Evolutionary conservation across 1,139 yeast genomes (phyloP).

Genomic region (Kurtzmaniella quercitrusa): DNA sequence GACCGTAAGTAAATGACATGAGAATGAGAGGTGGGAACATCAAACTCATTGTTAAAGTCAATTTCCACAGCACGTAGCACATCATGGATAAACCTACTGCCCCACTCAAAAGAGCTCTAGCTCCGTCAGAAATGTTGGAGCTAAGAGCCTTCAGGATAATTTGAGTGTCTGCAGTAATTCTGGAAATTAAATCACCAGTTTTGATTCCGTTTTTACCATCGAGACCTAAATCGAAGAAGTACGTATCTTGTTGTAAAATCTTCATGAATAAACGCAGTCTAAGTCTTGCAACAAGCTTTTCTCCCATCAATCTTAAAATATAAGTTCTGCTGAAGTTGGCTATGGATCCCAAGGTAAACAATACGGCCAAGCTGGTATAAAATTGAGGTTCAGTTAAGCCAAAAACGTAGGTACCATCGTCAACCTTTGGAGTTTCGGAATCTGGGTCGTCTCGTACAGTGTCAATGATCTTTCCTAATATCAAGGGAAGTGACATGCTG

Average conservation of each 20-base stretch:
- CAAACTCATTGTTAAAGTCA: constrained; percentile 70
- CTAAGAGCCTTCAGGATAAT: constrained; percentile 85
- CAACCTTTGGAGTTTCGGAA: constrained; percentile 1
- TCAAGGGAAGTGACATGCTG: constrained; percentile 69
- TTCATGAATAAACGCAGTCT: constrained; percentile 73
- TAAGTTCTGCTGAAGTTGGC: constrained; percentile 82
- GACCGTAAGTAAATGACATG: constrained; percentile 77
- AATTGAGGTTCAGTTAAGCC: constrained; percentile 34
- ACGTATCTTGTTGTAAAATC: constrained; percentile 82
- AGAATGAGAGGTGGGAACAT: constrained; percentile 79
- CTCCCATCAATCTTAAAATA: constrained; percentile 74
- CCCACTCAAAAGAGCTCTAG: constrained; percentile 76
- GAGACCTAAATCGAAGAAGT: constrained; percentile 82
- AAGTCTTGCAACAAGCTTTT: constrained; percentile 77
- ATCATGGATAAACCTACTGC: constrained; percentile 79
- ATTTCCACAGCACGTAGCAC: constrained; percentile 78
- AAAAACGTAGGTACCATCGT: constrained; percentile 13
- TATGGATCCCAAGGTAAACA: constrained; percentile 64
- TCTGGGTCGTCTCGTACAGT: constrained; percentile 22
- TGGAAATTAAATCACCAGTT: constrained; percentile 88
- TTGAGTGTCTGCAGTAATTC: constrained; percentile 85
- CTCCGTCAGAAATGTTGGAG: constrained; percentile 88
- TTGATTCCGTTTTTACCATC: constrained; percentile 43
- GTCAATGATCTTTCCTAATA: constrained; percentile 68
- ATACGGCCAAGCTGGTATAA: constrained; percentile 33